Evolutionary conservation across 495 filamentous ascomycete species (phyloP).

Genomic region (Friedmanniomyces simplex): DNA sequence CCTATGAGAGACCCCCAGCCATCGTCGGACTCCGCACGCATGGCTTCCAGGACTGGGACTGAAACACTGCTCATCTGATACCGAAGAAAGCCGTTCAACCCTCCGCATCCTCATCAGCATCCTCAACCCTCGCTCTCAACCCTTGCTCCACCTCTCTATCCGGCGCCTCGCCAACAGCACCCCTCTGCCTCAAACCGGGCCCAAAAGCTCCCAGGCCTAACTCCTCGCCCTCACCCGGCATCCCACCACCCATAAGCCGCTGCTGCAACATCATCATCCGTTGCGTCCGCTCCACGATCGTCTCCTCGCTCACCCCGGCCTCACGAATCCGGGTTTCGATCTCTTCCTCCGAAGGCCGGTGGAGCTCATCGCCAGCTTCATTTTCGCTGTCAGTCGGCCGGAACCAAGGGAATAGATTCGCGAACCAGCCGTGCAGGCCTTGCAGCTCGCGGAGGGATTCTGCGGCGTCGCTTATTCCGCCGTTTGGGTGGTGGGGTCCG

Average conservation of each 20-base stretch:
- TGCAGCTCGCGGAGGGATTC: constrained; percentile 20
- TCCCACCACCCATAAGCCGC: constrained; percentile 14
- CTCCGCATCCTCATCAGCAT: constrained; percentile 5
- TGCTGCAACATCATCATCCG: constrained; percentile 21
- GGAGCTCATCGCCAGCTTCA: not conserved
- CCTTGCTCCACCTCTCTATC: not conserved
- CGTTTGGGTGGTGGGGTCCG: not conserved
- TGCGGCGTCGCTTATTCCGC: not conserved
- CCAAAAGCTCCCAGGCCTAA: not conserved
- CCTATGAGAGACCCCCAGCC: not conserved
- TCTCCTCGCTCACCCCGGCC: constrained; percentile 15
- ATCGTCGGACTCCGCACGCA: constrained; percentile 10
- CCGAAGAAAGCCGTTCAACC: too few species aligned
- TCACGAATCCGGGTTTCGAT: constrained; percentile 6
- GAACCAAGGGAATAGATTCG: constrained; percentile 8
- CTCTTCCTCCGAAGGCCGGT: constrained; percentile 4
- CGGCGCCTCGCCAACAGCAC: not conserved
- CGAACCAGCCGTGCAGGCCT: constrained; percentile 16
- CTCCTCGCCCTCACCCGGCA: not conserved
- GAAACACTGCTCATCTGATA: too few species aligned
- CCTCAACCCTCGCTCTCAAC: constrained; percentile 2
- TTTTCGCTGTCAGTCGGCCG: not conserved
- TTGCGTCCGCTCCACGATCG: constrained; percentile 6
- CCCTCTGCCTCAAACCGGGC: not conserved
- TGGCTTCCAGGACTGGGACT: constrained; percentile 13